Conservation (phyloP, 192 early-diverging fungal species). For the Gamsiella multidivaricata region DNA sequence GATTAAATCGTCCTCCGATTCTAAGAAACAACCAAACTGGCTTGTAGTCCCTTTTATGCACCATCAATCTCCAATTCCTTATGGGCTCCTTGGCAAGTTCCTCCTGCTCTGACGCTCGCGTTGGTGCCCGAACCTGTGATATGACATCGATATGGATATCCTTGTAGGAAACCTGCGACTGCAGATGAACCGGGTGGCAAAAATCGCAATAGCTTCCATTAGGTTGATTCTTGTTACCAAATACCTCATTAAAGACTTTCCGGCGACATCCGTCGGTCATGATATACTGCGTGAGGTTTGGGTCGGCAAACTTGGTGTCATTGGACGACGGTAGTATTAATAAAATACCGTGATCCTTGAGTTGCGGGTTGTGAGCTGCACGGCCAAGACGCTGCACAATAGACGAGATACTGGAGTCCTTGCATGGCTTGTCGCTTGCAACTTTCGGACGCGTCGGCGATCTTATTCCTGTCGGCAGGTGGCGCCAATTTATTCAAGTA, state of each 20-base stretch:
- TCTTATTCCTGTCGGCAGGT: not conserved
- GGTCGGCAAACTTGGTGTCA: not conserved
- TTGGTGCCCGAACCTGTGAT: not conserved
- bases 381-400: constrained; percentile 20
- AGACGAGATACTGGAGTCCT: not conserved
- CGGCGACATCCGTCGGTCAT: constrained; percentile 3
- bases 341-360: constrained; percentile 6
- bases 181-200: not conserved
- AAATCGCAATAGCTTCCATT: constrained; percentile 17
- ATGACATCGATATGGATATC: not conserved
- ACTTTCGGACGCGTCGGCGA: not conserved
- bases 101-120: not conserved
- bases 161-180: no score
- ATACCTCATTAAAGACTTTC: constrained; percentile 1
- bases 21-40: not conserved
- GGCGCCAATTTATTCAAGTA: constrained; percentile 3
- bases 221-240: constrained; percentile 1
- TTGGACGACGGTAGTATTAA: not conserved
- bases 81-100: constrained; percentile 2
- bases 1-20: not conserved
- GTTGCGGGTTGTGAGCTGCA: constrained; percentile 8
- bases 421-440: not conserved
- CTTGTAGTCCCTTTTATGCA: not conserved
- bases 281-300: not conserved
- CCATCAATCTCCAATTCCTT: not conserved